Base-by-base conservation (phyloP, 2,329 filamentous ascomycete species). In the Pezicula carpinea region DNA sequence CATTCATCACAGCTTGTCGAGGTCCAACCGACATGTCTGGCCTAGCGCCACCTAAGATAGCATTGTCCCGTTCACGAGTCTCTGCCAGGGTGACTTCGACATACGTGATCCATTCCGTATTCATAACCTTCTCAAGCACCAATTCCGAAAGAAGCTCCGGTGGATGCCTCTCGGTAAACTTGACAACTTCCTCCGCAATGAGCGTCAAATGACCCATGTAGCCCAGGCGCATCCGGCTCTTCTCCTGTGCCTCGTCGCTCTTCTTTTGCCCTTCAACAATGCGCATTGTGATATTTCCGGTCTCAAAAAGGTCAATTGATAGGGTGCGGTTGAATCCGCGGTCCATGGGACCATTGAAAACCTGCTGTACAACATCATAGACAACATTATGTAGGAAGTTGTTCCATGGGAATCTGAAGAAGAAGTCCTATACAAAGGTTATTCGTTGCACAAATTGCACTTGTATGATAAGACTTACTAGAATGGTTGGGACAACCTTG, bases 301-400 rank as follows among this genome's bases (percentile, higher is more conserved):
- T 85, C 62, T 95, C 89, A 60, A 99, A 99, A 17, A 99, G 80
- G 56, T 95, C 92, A 50, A 96, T 85, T 11, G 93, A 92, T 43
- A 99, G 73, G 40, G 82, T 85, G 10, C 89, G 84, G 67, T 99
- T 99, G 70, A 86, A 96, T 22, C 93, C 91, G 50, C 90, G 86
- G 58, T 97, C 92, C 87, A 99, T 96, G 0, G 90, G 90, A 7
- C 93, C 93, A 64, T 99, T 99, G 68, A 99, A 97, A 1, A 99
- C 93, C 71, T 99, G 93, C 66, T 99, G 93, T 36, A 99, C 89
- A 61, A 99, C 91, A 66, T 99, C 93, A 64, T 99, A 99, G 40
- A 99, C 93, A 36, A 99, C 93, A 62, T 99, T 99, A 69, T 99
- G 93, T 38, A 99, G 77, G 64, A 99, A 99, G 66, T 99, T 99